Conservation (phyloP, 2,329 filamentous ascomycete species). For the Cladosporium sp. region DNA sequence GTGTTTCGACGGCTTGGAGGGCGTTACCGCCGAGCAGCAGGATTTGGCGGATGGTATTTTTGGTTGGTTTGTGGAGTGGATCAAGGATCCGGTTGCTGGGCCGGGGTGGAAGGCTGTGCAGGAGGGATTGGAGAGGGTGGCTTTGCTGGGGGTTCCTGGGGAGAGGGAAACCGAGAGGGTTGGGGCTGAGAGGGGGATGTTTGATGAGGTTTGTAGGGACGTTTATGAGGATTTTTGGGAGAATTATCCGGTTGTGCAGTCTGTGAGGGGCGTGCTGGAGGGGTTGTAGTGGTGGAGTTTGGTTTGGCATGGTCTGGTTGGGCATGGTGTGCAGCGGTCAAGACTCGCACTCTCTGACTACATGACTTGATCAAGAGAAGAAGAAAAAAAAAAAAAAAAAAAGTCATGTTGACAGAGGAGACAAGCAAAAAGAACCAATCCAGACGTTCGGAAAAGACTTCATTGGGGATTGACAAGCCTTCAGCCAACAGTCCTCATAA, state of each 20-base stretch:
- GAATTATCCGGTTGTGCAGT: constrained; percentile 6
- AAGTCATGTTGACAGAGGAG: too few relatives aligned
- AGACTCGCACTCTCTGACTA: too few relatives aligned
- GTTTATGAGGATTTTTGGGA: background rate
- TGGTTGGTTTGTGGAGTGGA: constrained; percentile 19
- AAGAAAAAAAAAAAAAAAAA: too few relatives aligned
- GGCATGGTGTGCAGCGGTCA: too few relatives aligned
- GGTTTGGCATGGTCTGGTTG: too few relatives aligned
- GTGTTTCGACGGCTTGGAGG: constrained; percentile 2
- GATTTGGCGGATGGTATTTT: constrained; percentile 20
- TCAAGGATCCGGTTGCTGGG: constrained; percentile 20
- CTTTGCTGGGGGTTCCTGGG: background rate
- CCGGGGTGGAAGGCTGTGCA: constrained; percentile 13
- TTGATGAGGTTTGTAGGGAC: background rate
- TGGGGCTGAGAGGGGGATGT: background rate
- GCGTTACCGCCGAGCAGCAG: constrained; percentile 18
- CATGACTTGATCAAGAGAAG: too few relatives aligned
- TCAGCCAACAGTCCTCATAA: too few relatives aligned
- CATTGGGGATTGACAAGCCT: too few relatives aligned
- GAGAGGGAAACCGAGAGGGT: background rate
- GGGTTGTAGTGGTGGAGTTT: too few relatives aligned
- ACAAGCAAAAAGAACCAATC: too few relatives aligned
- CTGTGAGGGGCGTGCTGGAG: background rate
- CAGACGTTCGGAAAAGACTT: too few relatives aligned
- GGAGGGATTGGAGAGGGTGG: constrained; percentile 4